Conservation (phyloP, 805 yeast species). For the Ogataea nitratoaversa region DNA sequence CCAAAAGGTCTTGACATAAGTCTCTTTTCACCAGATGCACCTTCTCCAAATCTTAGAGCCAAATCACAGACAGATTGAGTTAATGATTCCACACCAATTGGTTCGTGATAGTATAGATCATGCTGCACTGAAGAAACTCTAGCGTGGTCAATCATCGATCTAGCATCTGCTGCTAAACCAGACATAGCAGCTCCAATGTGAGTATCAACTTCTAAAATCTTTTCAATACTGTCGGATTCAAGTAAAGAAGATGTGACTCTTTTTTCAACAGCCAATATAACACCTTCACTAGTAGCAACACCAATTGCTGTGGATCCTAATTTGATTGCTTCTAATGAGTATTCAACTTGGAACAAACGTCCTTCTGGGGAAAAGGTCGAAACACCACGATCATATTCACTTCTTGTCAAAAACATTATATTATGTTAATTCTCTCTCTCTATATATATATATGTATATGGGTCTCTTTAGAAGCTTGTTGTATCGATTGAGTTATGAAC, state of each 20-base stretch:
- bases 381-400: slow-evolving; percentile 98
- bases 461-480: too few species aligned
- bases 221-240: slow-evolving; percentile 91
- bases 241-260: slow-evolving; percentile 89
- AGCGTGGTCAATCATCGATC: slow-evolving; percentile 98
- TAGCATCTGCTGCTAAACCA: slow-evolving; percentile 97
- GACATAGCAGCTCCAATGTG: slow-evolving; percentile 99
- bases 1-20: slow-evolving; percentile 98
- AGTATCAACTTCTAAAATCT: slow-evolving; percentile 87
- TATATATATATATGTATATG: background rate
- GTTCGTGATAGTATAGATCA: slow-evolving; percentile 85
- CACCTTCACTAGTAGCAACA: slow-evolving; percentile 91
- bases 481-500: too few species aligned
- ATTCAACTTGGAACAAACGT: slow-evolving; percentile 95
- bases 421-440: background rate
- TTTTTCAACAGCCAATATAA: slow-evolving; percentile 93
- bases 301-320: slow-evolving; percentile 98
- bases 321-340: slow-evolving; percentile 95
- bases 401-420: slow-evolving; percentile 95
- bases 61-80: slow-evolving; percentile 97
- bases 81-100: slow-evolving; percentile 84
- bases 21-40: slow-evolving; percentile 92
- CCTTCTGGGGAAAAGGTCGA: slow-evolving; percentile 99
- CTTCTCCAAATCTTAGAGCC: slow-evolving; percentile 95
- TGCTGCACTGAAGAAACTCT: slow-evolving; percentile 87